These are phyloP conservation scores for Dryas alaskensis DNA, from an alignment of 306 rosid genomes.

Conservation along the genomic window DNA sequence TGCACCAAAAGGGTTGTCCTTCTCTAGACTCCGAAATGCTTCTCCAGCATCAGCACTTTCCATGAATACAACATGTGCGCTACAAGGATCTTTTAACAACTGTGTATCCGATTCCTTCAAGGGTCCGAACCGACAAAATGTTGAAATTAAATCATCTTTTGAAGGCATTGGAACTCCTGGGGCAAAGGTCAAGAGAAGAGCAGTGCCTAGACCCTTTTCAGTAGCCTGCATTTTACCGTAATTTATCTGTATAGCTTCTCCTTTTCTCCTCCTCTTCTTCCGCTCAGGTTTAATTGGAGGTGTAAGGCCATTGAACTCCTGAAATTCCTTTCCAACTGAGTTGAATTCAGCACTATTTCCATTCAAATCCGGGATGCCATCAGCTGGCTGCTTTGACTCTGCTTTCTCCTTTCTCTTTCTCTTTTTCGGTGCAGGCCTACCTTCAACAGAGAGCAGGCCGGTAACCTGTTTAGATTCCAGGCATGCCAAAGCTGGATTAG, in stretches of 20 bases:
- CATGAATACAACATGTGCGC: constrained; percentile 63
- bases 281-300: constrained; percentile 36
- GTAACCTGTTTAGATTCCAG: constrained; percentile 12
- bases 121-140: constrained; percentile 74
- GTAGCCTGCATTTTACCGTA: constrained; percentile 29
- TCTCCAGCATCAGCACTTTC: constrained; percentile 53
- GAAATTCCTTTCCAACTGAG: constrained; percentile 33
- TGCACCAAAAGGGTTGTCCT: constrained; percentile 53
- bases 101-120: constrained; percentile 61
- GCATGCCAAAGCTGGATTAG: constrained; percentile 9
- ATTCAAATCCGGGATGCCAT: constrained; percentile 69
- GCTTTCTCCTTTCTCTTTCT: constrained; percentile 43
- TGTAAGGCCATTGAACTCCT: constrained; percentile 30
- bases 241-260: constrained; percentile 29
- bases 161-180: constrained; percentile 60
- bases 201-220: constrained; percentile 44
- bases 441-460: constrained; percentile 3
- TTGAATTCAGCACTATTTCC: constrained; percentile 38
- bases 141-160: constrained; percentile 54
- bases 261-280: constrained; percentile 39
- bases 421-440: constrained; percentile 32
- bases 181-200: constrained; percentile 61
- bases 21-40: constrained; percentile 56
- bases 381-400: constrained; percentile 28
- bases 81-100: constrained; percentile 37